Evolutionary conservation across 208 protist genomes (phyloP).

Genomic region (Wallacemonas rigidus): DNA sequence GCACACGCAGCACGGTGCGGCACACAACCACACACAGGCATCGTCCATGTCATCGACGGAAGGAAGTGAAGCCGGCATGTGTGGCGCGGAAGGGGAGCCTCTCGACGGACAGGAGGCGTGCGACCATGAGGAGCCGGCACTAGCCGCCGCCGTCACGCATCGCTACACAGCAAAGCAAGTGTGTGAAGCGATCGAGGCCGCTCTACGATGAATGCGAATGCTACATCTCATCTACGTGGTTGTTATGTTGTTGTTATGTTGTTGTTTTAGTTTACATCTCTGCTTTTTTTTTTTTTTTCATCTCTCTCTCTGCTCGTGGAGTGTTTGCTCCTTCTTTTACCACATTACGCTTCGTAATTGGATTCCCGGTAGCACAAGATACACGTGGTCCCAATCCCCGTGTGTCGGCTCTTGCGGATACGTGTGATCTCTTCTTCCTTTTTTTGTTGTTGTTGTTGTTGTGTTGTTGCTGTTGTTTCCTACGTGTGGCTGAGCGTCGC

Average conservation of each 20-base stretch:
- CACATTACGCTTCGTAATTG: background rate
- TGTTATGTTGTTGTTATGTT: constrained; percentile 10
- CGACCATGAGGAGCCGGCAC: background rate
- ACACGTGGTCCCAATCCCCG: no score
- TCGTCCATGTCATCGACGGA: background rate
- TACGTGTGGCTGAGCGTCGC: no score
- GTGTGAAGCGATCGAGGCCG: constrained; percentile 3
- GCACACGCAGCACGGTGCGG: background rate
- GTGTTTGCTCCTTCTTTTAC: constrained; percentile 9
- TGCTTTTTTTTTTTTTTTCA: constrained; percentile 15
- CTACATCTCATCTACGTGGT: constrained; percentile 18
- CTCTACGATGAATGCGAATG: constrained; percentile 13
- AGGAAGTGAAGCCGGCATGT: background rate
- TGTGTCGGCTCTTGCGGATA: no score
- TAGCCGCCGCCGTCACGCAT: background rate
- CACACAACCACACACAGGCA: background rate
- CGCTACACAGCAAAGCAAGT: constrained; percentile 13
- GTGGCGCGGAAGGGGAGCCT: background rate
- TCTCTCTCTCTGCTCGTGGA: constrained; percentile 2
- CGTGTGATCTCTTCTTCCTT: no score
- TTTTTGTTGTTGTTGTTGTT: no score
- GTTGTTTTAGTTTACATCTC: constrained; percentile 19
- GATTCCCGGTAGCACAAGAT: no score
- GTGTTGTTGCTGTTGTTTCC: no score
- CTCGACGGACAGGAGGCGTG: background rate